Evolutionary conservation across 805 yeast species (phyloP).

Genomic region (Zygosaccharomyces bailii): DNA sequence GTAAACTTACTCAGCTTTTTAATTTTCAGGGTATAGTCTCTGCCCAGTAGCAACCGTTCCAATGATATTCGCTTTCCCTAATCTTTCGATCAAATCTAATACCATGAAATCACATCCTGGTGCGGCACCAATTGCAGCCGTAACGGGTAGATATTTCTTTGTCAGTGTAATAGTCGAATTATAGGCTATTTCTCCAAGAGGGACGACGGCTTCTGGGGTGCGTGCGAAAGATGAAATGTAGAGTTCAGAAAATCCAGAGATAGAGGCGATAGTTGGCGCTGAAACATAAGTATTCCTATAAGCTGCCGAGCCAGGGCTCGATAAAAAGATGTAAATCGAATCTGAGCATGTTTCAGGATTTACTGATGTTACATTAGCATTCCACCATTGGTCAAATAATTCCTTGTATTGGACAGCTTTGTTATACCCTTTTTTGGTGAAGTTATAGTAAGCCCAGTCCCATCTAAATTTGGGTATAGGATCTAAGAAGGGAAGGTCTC

Average conservation of each 20-base stretch:
- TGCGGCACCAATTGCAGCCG: slow-evolving; percentile 5
- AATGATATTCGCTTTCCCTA: slow-evolving; percentile 1
- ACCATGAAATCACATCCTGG: slow-evolving; percentile 5
- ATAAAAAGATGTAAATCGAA: slow-evolving; percentile 3
- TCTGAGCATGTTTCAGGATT: slow-evolving; percentile 1
- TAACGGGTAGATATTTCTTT: slow-evolving; percentile 2
- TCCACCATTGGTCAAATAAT: slow-evolving; percentile 4
- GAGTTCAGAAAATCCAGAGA: slow-evolving; percentile 2
- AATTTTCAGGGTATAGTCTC: not conserved
- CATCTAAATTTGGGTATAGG: slow-evolving; percentile 3
- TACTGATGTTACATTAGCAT: slow-evolving; percentile 3
- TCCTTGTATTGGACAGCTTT: not conserved
- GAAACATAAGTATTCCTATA: slow-evolving; percentile 1
- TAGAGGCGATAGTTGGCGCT: not conserved
- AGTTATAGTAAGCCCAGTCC: slow-evolving; percentile 4
- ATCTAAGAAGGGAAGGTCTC: slow-evolving; percentile 2
- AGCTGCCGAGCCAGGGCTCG: slow-evolving; percentile 3
- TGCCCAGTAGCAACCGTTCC: slow-evolving; percentile 1
- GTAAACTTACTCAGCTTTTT: too few species aligned
- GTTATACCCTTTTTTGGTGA: slow-evolving; percentile 1
- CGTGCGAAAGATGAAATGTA: slow-evolving; percentile 5
- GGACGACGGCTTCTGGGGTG: slow-evolving; percentile 4
- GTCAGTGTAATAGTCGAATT: slow-evolving; percentile 5
- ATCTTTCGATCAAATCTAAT: slow-evolving; percentile 1
- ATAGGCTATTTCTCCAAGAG: slow-evolving; percentile 4